These are phyloP conservation scores for Colletotrichum caudatum DNA, from an alignment of 2,329 filamentous ascomycete species.

Conservation along the genomic window DNA sequence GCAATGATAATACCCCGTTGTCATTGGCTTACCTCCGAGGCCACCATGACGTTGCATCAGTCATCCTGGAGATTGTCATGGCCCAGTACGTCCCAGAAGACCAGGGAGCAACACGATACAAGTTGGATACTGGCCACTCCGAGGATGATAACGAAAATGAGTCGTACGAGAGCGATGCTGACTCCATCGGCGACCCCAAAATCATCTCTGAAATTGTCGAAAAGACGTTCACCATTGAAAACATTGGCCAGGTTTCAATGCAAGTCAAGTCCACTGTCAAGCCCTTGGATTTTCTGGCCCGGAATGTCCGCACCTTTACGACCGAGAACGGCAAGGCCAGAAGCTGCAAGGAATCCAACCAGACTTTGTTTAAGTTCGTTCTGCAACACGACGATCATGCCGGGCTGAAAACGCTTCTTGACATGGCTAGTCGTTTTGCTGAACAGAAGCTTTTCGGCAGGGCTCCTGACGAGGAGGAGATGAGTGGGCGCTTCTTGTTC, in stretches of 20 bases:
- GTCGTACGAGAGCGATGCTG: slow-evolving; percentile 49
- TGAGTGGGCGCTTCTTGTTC: slow-evolving; percentile 53
- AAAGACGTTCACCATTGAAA: slow-evolving; percentile 79
- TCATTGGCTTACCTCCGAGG: slow-evolving; percentile 75
- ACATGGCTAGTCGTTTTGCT: slow-evolving; percentile 61
- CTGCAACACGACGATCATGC: slow-evolving; percentile 65
- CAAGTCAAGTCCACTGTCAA: slow-evolving; percentile 74
- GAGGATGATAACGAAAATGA: slow-evolving; percentile 52
- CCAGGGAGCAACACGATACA: slow-evolving; percentile 63
- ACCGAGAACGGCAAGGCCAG: slow-evolving; percentile 48
- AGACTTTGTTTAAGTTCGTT: slow-evolving; percentile 57
- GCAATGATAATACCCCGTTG: slow-evolving; percentile 68
- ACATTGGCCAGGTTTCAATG: slow-evolving; percentile 76
- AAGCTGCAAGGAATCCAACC: slow-evolving; percentile 41
- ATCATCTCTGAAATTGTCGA: slow-evolving; percentile 69
- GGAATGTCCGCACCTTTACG: slow-evolving; percentile 51
- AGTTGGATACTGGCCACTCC: slow-evolving; percentile 54
- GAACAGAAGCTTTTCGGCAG: slow-evolving; percentile 48
- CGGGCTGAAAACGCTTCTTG: slow-evolving; percentile 69
- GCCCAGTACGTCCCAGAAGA: slow-evolving; percentile 74
- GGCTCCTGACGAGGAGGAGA: slow-evolving; percentile 49
- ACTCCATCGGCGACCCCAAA: slow-evolving; percentile 54
- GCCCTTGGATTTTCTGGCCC: slow-evolving; percentile 66
- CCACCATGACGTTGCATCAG: slow-evolving; percentile 72
- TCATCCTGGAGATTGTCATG: slow-evolving; percentile 76